Conservation (phyloP, 2,329 filamentous ascomycete species). For the Geosmithia putterillii region DNA sequence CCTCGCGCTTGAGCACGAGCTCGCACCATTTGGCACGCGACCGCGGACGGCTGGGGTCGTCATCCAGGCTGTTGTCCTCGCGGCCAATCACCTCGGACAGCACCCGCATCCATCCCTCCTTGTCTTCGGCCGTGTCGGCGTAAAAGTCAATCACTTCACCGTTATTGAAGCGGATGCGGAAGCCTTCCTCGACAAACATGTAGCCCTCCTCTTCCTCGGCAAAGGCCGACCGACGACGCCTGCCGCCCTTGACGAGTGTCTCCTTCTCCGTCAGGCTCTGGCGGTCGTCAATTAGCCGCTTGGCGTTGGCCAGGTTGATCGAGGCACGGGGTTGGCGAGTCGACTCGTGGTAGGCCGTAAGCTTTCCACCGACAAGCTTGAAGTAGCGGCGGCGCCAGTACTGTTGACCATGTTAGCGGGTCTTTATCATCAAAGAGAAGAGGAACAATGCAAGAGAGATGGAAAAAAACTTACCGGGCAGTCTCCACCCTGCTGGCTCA, state of each 20-base stretch:
- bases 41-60: conserved; percentile 26
- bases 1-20: conserved; percentile 51
- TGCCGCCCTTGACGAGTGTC: conserved; percentile 61
- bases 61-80: conserved; percentile 33
- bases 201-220: conserved; percentile 98
- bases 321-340: conserved; percentile 92
- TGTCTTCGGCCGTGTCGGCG: conserved; percentile 75
- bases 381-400: conserved; percentile 98
- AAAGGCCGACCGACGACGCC: conserved; percentile 84
- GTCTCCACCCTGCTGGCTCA: conserved; percentile 95
- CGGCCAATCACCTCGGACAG: conserved; percentile 60
- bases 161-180: conserved; percentile 96
- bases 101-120: conserved; percentile 90
- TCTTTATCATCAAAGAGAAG: neutral
- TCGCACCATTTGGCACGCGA: conserved; percentile 54
- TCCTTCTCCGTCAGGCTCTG: conserved; percentile 74
- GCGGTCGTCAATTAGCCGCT: conserved; percentile 87
- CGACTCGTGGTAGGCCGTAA: conserved; percentile 92
- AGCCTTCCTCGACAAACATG: conserved; percentile 98
- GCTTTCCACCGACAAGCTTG: conserved; percentile 78
- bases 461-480: conserved; percentile 63
- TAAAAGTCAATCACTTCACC: conserved; percentile 98
- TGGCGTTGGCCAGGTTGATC: conserved; percentile 90
- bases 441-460: conserved; percentile 21
- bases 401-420: conserved; percentile 26